Evolutionary conservation across 163 green algal species (phyloP).

Genomic region (Coccomyxa subellipsoidea): DNA sequence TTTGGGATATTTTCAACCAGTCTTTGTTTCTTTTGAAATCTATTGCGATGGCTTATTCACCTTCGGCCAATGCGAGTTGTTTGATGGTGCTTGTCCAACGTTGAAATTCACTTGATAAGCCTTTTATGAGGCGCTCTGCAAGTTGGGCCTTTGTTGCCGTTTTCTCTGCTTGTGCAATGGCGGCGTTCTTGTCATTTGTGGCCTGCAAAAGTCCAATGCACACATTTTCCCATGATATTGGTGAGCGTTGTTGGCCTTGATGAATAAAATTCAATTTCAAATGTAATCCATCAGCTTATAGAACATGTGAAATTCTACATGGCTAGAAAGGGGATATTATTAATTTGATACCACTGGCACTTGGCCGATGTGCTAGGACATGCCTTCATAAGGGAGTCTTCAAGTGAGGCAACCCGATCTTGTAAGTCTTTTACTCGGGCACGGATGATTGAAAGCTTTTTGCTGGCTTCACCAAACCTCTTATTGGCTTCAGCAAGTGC

Average conservation of each 20-base stretch:
- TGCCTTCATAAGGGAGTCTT: slow-evolving; percentile 79
- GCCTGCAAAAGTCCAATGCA: slow-evolving; percentile 46
- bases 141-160: slow-evolving; percentile 81
- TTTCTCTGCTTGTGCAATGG: slow-evolving; percentile 82
- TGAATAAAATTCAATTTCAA: no score
- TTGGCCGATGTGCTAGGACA: no score
- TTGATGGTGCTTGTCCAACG: slow-evolving; percentile 83
- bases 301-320: no score
- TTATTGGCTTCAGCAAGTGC: slow-evolving; percentile 83
- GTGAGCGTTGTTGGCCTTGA: no score
- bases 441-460: slow-evolving; percentile 83
- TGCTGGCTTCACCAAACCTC: slow-evolving; percentile 79
- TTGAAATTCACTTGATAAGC: slow-evolving; percentile 82
- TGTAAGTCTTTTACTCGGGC: slow-evolving; percentile 82
- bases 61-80: slow-evolving; percentile 43
- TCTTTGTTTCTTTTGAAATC: no score
- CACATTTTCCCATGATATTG: no score
- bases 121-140: slow-evolving; percentile 88
- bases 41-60: no score
- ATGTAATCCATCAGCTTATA: no score
- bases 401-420: slow-evolving; percentile 76
- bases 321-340: no score
- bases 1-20: no score
- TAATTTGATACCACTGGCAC: no score
- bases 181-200: slow-evolving; percentile 89